Conservation (phyloP, 768 basidiomycete genomes). For the Mrakia hoshinonis region DNA sequence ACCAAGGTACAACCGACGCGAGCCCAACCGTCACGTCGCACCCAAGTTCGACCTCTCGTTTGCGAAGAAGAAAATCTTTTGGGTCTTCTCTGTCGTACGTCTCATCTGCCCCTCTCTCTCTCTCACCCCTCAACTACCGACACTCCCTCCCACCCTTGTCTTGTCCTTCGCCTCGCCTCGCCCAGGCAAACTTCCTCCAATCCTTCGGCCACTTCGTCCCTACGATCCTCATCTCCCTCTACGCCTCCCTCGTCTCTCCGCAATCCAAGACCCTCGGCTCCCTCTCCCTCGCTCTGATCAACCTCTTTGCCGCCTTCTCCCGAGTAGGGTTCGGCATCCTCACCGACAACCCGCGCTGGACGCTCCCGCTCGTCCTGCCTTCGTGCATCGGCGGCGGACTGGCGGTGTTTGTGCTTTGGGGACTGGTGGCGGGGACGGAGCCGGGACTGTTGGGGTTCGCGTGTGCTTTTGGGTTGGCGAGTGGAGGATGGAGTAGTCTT, state of each 20-base stretch:
- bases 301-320: constrained; percentile 8
- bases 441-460: neutral
- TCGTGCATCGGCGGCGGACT: neutral
- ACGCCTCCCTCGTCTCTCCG: neutral
- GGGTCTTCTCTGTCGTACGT: neutral
- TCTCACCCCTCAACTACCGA: neutral
- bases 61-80: neutral
- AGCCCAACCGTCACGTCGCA: neutral
- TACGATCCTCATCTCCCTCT: neutral
- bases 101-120: neutral
- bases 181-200: neutral
- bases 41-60: neutral
- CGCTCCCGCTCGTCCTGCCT: neutral
- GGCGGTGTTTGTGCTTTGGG: neutral
- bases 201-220: neutral
- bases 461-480: neutral
- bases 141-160: neutral
- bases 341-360: neutral
- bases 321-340: constrained; percentile 1
- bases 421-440: neutral
- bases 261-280: neutral
- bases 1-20: neutral
- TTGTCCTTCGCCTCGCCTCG: too few relatives aligned
- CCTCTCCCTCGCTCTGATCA: constrained; percentile 1
- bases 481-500: neutral